Percentiles rank a stretch among this genome's conserved stretches.
Conservation (phyloP, 495 filamentous ascomycete species). For the Cudoniella acicularis region DNA sequence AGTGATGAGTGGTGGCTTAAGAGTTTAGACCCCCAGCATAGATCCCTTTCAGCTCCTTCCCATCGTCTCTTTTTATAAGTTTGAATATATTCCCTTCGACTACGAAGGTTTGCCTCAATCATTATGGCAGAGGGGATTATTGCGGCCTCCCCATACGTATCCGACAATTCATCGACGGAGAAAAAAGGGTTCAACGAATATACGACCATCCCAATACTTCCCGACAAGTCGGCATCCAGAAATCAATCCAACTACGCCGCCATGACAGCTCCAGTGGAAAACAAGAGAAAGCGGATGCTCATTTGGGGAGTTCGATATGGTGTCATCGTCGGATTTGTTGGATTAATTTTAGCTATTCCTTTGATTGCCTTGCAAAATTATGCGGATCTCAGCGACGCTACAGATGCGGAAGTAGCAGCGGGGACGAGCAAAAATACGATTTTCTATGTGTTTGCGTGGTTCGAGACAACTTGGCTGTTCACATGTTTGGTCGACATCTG, state of each 20-base stretch:
- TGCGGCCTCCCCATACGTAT: not conserved
- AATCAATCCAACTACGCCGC: not conserved
- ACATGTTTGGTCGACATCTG: conserved; percentile 14
- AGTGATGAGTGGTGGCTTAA: not conserved
- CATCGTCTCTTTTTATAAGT: not conserved
- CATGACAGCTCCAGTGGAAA: not conserved
- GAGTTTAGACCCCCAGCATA: not conserved
- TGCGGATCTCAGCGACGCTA: not conserved
- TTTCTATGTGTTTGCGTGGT: conserved; percentile 25
- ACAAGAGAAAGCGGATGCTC: not conserved
- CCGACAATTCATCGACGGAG: not conserved
- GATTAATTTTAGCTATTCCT: conserved; percentile 2
- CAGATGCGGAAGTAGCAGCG: not conserved
- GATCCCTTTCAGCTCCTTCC: not conserved
- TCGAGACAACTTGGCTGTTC: conserved; percentile 23
- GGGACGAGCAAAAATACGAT: not conserved
- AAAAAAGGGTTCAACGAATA: not conserved
- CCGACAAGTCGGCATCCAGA: too few species aligned
- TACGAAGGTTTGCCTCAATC: not conserved
- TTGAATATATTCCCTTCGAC: not conserved
- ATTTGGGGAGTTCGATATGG: not conserved
- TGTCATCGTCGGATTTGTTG: not conserved
- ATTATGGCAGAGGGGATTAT: not conserved
- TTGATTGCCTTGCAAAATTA: not conserved
- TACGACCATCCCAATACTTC: too few species aligned